Conservation (phyloP, 2,329 filamentous ascomycete species). For the Botrytis elliptica region DNA sequence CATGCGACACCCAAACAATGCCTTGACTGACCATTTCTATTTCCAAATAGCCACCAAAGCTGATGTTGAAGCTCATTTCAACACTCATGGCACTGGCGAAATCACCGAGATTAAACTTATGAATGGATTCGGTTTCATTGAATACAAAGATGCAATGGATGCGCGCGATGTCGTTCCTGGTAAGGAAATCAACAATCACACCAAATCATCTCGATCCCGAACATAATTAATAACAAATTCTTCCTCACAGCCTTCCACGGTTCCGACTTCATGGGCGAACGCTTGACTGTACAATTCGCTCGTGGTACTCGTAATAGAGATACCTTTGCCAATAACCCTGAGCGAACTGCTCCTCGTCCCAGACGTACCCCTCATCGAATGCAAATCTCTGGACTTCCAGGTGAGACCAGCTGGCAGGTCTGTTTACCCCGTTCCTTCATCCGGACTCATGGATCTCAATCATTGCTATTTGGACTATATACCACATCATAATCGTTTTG, state of each 20-base stretch:
- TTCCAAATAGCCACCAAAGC: slow-evolving; percentile 79
- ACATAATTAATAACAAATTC: slow-evolving; percentile 22
- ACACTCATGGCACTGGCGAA: slow-evolving; percentile 91
- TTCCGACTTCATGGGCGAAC: slow-evolving; percentile 96
- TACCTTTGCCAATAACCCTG: slow-evolving; percentile 55
- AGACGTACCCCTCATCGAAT: slow-evolving; percentile 94
- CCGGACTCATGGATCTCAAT: slow-evolving; percentile 42
- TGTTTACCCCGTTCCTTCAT: slow-evolving; percentile 66
- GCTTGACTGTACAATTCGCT: slow-evolving; percentile 96
- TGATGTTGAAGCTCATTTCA: slow-evolving; percentile 95
- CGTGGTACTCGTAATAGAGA: slow-evolving; percentile 76
- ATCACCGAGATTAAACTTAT: slow-evolving; percentile 99
- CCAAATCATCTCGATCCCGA: slow-evolving; percentile 23
- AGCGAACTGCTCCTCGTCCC: slow-evolving; percentile 73
- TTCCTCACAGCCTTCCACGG: slow-evolving; percentile 65
- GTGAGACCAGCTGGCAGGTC: slow-evolving; percentile 99
- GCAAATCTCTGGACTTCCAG: slow-evolving; percentile 94
- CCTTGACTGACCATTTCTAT: not conserved
- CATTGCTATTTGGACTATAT: slow-evolving; percentile 41
- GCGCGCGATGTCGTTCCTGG: slow-evolving; percentile 97
- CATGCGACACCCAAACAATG: slow-evolving; percentile 3
- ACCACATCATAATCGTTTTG: slow-evolving; percentile 34
- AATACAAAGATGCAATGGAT: slow-evolving; percentile 98
- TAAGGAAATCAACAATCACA: slow-evolving; percentile 48
- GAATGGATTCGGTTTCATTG: slow-evolving; percentile 99